These are phyloP conservation scores for Calcarisporium arbuscula DNA, from an alignment of 2,329 filamentous ascomycete species.

Conservation along the genomic window DNA sequence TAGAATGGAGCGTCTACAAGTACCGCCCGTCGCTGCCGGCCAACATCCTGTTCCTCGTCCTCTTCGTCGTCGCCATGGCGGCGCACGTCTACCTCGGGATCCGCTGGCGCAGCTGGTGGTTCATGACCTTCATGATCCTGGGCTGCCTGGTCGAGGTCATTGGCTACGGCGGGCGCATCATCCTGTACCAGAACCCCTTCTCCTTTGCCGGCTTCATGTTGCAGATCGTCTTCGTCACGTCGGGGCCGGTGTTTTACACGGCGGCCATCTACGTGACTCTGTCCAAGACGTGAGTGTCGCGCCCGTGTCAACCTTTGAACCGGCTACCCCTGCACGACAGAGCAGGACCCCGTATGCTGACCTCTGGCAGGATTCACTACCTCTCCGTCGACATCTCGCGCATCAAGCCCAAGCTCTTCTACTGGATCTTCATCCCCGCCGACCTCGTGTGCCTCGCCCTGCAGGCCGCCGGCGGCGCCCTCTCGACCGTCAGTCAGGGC, in stretches of 20 bases:
- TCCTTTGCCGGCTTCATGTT: conserved; percentile 52
- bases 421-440: conserved; percentile 44
- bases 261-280: conserved; percentile 51
- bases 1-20: conserved; percentile 32
- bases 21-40: conserved; percentile 36
- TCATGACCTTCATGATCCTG: conserved; percentile 40
- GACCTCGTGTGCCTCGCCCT: conserved; percentile 49
- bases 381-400: conserved; percentile 32
- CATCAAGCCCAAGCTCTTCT: conserved; percentile 32
- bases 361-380: conserved; percentile 26
- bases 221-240: conserved; percentile 56
- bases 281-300: conserved; percentile 24
- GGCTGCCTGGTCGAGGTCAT: conserved; percentile 52
- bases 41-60: conserved; percentile 36
- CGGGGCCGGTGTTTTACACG: conserved; percentile 28
- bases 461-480: conserved; percentile 49
- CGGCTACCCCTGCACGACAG: no score
- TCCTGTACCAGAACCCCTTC: conserved; percentile 51
- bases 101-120: conserved; percentile 33
- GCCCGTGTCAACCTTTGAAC: no score
- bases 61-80: conserved; percentile 36
- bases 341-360: no score
- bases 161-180: conserved; percentile 53
- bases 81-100: conserved; percentile 32
- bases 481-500: conserved; percentile 39